phyloP scores from a whole-genome alignment of 2,329 filamentous ascomycete species.

The Rhinocladiella similis region DNA sequence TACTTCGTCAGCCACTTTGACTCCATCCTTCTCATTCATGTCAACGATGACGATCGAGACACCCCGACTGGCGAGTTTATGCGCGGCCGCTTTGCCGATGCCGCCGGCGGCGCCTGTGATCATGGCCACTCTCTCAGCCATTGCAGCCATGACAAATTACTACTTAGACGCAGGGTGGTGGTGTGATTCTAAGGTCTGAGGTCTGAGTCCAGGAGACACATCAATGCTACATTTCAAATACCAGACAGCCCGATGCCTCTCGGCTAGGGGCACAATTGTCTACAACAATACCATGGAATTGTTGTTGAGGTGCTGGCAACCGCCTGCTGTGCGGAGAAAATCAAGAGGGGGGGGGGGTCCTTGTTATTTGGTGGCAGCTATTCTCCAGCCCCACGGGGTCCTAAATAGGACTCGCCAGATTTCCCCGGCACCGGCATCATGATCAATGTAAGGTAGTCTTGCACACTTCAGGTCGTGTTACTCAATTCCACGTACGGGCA shows the following conservation, averaged over 20 bases:
- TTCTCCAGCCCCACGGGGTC: neutral
- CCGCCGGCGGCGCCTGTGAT: slow-evolving; percentile 21
- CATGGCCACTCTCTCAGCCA: slow-evolving; percentile 16
- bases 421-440: no score
- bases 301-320: neutral
- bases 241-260: neutral
- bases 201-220: no score
- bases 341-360: neutral
- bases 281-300: neutral
- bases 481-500: no score
- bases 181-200: neutral
- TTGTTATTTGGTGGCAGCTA: neutral
- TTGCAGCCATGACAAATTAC: slow-evolving; percentile 1
- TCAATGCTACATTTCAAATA: neutral
- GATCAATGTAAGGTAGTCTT: no score
- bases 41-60: slow-evolving; percentile 17
- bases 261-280: neutral
- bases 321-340: neutral
- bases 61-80: slow-evolving; percentile 20
- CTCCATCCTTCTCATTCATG: slow-evolving; percentile 16
- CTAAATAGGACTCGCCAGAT: no score
- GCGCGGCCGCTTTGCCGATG: slow-evolving; percentile 21
- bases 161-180: neutral
- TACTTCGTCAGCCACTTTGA: slow-evolving; percentile 14
- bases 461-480: no score